Evolutionary conservation across 345 rosid genomes (phyloP).

Genomic region (Hypericum perforatum): DNA sequence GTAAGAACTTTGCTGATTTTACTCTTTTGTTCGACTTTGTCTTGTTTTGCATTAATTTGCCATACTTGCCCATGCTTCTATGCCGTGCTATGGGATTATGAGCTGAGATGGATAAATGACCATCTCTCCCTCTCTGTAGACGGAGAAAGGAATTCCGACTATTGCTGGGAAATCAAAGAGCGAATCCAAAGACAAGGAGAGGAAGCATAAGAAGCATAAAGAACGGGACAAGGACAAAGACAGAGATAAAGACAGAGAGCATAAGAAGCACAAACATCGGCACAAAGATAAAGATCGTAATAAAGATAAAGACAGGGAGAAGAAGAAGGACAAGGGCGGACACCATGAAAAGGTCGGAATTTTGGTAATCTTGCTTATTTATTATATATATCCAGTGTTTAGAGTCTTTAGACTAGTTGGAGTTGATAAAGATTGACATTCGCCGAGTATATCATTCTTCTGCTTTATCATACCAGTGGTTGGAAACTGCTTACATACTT

Average conservation of each 20-base stretch:
- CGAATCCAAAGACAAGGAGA: conserved; percentile 72
- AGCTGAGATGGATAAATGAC: too few relatives aligned
- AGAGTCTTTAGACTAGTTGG: too few relatives aligned
- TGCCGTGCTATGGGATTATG: too few relatives aligned
- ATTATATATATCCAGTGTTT: too few relatives aligned
- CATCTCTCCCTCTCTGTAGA: conserved; percentile 24
- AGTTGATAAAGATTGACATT: too few relatives aligned
- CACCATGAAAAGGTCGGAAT: conserved; percentile 74
- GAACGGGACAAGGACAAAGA: conserved; percentile 65
- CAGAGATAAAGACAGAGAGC: conserved; percentile 45
- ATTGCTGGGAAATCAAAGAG: conserved; percentile 57
- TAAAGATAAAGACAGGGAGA: conserved; percentile 77
- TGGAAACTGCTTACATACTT: background rate
- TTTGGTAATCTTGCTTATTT: background rate
- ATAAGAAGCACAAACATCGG: conserved; percentile 79
- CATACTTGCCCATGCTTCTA: too few relatives aligned
- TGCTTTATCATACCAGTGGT: too few relatives aligned
- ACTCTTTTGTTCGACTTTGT: background rate
- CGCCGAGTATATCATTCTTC: background rate
- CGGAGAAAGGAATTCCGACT: conserved; percentile 71
- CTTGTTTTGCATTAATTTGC: too few relatives aligned
- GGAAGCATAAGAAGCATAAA: conserved; percentile 85
- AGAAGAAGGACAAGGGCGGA: conserved; percentile 67
- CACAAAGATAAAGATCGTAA: conserved; percentile 67
- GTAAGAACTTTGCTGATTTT: conserved; percentile 14